phyloP scores from a whole-genome alignment of 345 rosid genomes.

The Brassica juncea region DNA sequence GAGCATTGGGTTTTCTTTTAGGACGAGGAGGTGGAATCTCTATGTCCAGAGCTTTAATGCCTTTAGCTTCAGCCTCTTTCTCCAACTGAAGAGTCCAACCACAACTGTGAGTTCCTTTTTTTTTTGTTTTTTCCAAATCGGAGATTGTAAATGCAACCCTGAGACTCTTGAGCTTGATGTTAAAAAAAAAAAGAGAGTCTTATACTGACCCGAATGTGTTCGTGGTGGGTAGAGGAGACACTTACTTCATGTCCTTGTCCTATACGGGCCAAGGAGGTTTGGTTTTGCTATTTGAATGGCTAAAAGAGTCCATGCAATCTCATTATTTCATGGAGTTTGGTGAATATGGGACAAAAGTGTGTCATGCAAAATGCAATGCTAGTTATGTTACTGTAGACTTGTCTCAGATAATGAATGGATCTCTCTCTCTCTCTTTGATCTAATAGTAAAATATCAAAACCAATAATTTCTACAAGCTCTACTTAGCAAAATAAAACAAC shows the following conservation, averaged over 20 bases:
- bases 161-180: not conserved
- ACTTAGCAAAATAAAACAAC: constrained; percentile 12
- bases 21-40: constrained; percentile 99
- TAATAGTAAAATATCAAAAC: not conserved
- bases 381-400: constrained; percentile 9
- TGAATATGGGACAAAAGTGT: constrained; percentile 4
- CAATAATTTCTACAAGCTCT: not conserved
- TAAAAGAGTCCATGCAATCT: constrained; percentile 34
- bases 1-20: constrained; percentile 88
- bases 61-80: constrained; percentile 92
- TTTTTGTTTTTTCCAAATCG: not conserved
- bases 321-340: constrained; percentile 25
- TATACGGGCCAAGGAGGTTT: constrained; percentile 24
- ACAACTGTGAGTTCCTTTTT: not conserved
- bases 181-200: not conserved
- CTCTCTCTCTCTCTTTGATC: not conserved
- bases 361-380: constrained; percentile 16
- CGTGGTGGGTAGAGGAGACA: constrained; percentile 21
- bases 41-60: constrained; percentile 80
- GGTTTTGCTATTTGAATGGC: constrained; percentile 25
- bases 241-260: constrained; percentile 36
- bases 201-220: constrained; percentile 32
- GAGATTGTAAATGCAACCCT: constrained; percentile 32
- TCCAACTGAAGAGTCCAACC: constrained; percentile 60
- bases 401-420: constrained; percentile 3